Evolutionary conservation across 2,329 filamentous ascomycete species (phyloP), one percentile per base, ranked within the genome.

Genomic region (Raffaelea albimanens): DNA sequence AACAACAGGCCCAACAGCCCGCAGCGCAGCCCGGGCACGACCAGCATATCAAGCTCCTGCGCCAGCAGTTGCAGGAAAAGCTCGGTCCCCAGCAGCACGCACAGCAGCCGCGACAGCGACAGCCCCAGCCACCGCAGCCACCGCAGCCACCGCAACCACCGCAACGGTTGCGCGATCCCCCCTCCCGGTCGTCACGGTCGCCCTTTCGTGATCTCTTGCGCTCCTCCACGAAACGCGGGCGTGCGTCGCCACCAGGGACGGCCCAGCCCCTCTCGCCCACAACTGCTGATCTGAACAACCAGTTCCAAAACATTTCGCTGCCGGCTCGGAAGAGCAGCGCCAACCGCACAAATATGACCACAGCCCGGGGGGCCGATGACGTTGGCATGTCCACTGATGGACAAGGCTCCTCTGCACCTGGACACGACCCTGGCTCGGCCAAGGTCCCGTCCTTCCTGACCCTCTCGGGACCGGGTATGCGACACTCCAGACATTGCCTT

Each of bases 131-230:
- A 55, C 22, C 56, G 51, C 40, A 16, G 22, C 47, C 45, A 19
- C 38, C 45, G 13, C 19, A 23, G 16, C 40, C 5, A 11, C 11
- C 41, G 10, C 23, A 18, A 4, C 23, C 41, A 18, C 9, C 22
- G 5, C 22, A 43, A 22, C 41, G 11, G 7, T 13, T 29, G 7
- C 25, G 25, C 19, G 20, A 16, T 8, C 20, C 22, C 41, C 14
- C 42, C 13, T 36, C 43, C 25, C 51, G 45, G 16, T 9, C 40
- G 3, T 51, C 52, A 2, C 52, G 49, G 2, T 56, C 55, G 0
- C 60, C 60, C 11, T 63, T 63, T 44, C 52, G 60, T 3, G 57
- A 54, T 23, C 57, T 63, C 29, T 46, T 57, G 10, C 57, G 59
- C n/a, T 55, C 57, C 5, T 57, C 57, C 5, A 55, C 56, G 11